Evolutionary conservation across 2,329 filamentous ascomycete species (phyloP).

Genomic region (Aspergillus puulaauensis): DNA sequence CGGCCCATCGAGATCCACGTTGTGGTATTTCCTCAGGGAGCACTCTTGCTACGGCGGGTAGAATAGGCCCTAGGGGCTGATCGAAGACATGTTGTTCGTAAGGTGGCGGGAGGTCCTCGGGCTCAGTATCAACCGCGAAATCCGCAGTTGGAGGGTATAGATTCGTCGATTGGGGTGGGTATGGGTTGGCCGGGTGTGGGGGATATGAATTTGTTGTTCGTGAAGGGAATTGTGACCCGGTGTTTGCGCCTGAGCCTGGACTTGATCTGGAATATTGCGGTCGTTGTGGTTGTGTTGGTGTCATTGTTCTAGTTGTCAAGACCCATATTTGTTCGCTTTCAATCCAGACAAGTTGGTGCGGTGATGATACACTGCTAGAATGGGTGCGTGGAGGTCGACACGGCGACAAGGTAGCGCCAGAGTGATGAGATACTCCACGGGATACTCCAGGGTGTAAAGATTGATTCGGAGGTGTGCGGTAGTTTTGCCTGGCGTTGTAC

Average conservation of each 20-base stretch:
- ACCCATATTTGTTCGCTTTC: conserved; percentile 32
- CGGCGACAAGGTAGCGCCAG: not conserved
- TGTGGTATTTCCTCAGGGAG: not conserved
- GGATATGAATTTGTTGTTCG: not conserved
- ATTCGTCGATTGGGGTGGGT: not conserved
- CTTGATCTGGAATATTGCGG: not conserved
- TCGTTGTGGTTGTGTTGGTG: not conserved
- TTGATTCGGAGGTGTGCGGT: not conserved
- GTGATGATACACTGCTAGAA: conserved; percentile 6
- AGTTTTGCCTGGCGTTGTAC: not conserved
- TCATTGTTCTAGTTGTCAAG: conserved; percentile 7
- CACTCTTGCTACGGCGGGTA: not conserved
- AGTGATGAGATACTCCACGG: not conserved
- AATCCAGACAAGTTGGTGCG: conserved; percentile 29
- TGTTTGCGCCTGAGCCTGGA: not conserved
- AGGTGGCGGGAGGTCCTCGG: conserved; percentile 24
- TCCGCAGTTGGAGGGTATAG: not conserved
- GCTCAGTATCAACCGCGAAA: not conserved
- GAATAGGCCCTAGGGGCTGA: conserved; percentile 12
- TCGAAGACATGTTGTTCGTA: conserved; percentile 29
- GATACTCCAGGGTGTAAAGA: not conserved
- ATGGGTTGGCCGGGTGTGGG: not conserved
- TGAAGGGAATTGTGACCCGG: not conserved
- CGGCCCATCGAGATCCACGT: conserved; percentile 24
- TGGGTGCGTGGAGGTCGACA: not conserved